These are phyloP conservation scores for Halophytophthora batemanensis DNA, from an alignment of 352 stramenopile genomes.

Conservation along the genomic window DNA sequence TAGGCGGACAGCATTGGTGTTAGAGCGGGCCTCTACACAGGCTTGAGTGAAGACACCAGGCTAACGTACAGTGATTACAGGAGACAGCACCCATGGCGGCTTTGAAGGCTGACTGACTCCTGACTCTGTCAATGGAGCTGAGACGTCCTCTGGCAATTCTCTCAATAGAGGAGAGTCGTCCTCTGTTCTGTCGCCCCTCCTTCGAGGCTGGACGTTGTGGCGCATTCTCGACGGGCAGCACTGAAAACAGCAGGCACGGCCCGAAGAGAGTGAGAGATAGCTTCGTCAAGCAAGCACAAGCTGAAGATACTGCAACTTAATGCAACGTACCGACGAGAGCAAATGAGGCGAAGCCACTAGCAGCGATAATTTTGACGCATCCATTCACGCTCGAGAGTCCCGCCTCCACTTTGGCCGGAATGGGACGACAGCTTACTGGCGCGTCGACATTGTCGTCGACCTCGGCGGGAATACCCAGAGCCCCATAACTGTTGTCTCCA, in stretches of 20 bases:
- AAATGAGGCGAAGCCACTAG: slow-evolving; percentile 66
- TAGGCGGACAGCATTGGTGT: background rate
- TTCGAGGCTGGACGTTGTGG: slow-evolving; percentile 16
- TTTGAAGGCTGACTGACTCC: slow-evolving; percentile 17
- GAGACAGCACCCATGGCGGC: slow-evolving; percentile 19
- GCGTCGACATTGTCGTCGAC: background rate
- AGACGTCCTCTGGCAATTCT: slow-evolving; percentile 17
- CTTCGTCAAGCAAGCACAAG: slow-evolving; percentile 1
- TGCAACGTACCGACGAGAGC: slow-evolving; percentile 49
- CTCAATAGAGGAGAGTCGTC: slow-evolving; percentile 19
- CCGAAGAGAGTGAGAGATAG: background rate
- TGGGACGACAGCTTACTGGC: background rate
- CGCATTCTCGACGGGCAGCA: slow-evolving; percentile 14
- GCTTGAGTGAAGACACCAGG: background rate
- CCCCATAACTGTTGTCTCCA: slow-evolving; percentile 65
- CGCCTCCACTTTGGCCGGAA: slow-evolving; percentile 33
- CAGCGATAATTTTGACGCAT: slow-evolving; percentile 47
- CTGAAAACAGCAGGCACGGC: background rate
- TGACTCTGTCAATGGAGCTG: slow-evolving; percentile 13
- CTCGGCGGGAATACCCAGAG: slow-evolving; percentile 25
- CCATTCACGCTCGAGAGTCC: slow-evolving; percentile 18
- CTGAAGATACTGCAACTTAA: background rate
- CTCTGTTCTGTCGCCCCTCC: slow-evolving; percentile 8
- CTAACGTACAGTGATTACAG: slow-evolving; percentile 27
- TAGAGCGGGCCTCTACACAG: background rate